Evolutionary conservation across 345 rosid species (phyloP).

Genomic region (Zanthoxylum bungeanum): DNA sequence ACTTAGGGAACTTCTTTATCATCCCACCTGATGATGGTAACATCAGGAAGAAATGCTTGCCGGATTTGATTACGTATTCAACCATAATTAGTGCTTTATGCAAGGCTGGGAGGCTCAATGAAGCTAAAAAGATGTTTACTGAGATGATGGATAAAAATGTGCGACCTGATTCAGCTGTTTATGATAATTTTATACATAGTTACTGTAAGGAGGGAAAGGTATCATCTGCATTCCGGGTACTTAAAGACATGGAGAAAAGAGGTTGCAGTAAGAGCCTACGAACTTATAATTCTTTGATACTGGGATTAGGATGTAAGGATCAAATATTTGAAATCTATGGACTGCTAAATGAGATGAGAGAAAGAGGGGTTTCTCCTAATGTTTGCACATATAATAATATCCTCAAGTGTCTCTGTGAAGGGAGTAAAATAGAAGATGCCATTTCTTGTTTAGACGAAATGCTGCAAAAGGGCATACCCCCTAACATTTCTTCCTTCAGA

Average conservation of each 20-base stretch:
- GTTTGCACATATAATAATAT: slow-evolving; percentile 72
- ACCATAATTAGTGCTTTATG: slow-evolving; percentile 72
- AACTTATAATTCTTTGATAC: slow-evolving; percentile 83
- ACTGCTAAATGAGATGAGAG: slow-evolving; percentile 91
- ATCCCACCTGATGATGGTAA: slow-evolving; percentile 65
- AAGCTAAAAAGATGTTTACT: slow-evolving; percentile 69
- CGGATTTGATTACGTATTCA: slow-evolving; percentile 76
- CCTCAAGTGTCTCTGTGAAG: slow-evolving; percentile 75
- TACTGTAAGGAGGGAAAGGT: slow-evolving; percentile 87
- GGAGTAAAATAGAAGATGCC: slow-evolving; percentile 75
- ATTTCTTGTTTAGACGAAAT: slow-evolving; percentile 75
- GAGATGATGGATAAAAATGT: slow-evolving; percentile 79
- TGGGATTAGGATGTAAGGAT: slow-evolving; percentile 71
- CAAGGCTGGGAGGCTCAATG: slow-evolving; percentile 74
- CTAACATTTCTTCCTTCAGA: slow-evolving; percentile 67
- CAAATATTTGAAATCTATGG: slow-evolving; percentile 92
- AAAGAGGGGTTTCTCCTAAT: slow-evolving; percentile 79
- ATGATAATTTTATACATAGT: slow-evolving; percentile 65
- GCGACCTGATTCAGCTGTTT: slow-evolving; percentile 72
- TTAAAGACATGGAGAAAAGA: slow-evolving; percentile 93
- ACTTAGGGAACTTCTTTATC: slow-evolving; percentile 69
- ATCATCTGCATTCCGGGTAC: slow-evolving; percentile 91
- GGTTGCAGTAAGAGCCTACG: slow-evolving; percentile 76
- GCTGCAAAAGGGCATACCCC: slow-evolving; percentile 70
- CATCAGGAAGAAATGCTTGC: slow-evolving; percentile 60